Evolutionary conservation across 2,329 filamentous ascomycete genomes (phyloP).

Genomic region (Aureobasidium musti): DNA sequence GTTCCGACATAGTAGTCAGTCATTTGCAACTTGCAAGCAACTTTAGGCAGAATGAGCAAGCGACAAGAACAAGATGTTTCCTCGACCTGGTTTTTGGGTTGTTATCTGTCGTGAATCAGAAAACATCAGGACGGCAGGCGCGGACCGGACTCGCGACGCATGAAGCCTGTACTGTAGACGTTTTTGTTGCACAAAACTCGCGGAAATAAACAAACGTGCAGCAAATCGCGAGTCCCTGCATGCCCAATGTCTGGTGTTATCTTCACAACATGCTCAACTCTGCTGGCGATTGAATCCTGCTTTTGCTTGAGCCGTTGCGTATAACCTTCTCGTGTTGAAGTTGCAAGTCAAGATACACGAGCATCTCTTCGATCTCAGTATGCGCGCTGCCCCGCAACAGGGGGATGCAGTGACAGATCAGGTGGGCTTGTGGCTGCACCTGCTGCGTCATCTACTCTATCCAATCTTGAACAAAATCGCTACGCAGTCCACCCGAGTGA

Average conservation of each 20-base stretch:
- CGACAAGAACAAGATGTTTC: neutral
- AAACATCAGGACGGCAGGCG: neutral
- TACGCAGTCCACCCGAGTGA: neutral
- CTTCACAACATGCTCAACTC: neutral
- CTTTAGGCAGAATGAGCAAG: conserved; percentile 10
- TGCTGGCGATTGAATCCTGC: neutral
- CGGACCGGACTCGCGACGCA: neutral
- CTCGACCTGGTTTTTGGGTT: neutral
- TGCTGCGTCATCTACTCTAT: conserved; percentile 17
- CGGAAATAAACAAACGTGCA: conserved; percentile 2
- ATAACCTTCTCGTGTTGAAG: conserved; percentile 9
- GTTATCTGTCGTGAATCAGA: neutral
- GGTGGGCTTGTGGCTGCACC: conserved; percentile 26
- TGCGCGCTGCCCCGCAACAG: conserved; percentile 16
- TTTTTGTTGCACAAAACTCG: neutral
- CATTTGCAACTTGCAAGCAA: neutral
- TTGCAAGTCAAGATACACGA: conserved; percentile 22
- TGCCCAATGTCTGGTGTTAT: neutral
- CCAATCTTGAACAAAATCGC: conserved; percentile 19
- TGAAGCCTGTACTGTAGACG: neutral
- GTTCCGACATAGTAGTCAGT: neutral
- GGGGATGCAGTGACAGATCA: conserved; percentile 13
- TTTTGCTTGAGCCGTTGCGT: neutral
- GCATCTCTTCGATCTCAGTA: conserved; percentile 13
- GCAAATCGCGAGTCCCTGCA: conserved; percentile 14